Percentiles rank a stretch among this genome's conserved stretches.
Conservation (phyloP, 139 green algal species). For the Pycnococcus provasolii region DNA sequence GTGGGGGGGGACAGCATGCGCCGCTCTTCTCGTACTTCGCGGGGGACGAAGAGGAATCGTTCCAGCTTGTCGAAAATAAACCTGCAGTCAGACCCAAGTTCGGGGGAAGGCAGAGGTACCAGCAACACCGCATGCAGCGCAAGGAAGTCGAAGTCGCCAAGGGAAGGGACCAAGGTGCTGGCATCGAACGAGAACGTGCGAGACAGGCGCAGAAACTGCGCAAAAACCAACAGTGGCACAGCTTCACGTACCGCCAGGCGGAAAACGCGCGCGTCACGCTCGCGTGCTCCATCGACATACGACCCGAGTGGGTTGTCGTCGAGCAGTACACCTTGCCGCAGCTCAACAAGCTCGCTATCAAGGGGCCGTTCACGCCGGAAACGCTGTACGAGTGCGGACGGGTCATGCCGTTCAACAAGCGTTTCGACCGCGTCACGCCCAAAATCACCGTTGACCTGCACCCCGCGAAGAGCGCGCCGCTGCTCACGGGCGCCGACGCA, state of each 20-base stretch:
- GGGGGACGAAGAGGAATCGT: conserved; percentile 88
- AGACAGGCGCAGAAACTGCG: conserved; percentile 44
- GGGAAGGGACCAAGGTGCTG: conserved; percentile 30
- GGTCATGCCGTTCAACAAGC: conserved; percentile 16
- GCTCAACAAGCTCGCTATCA: conserved; percentile 67
- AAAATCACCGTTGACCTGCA: conserved; percentile 60
- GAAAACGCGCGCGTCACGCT: conserved; percentile 50
- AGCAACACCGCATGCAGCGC: conserved; percentile 38
- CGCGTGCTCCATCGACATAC: conserved; percentile 73
- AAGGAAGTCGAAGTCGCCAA: conserved; percentile 22
- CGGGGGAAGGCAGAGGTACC: conserved; percentile 43
- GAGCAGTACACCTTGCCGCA: conserved; percentile 78
- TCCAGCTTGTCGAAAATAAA: conserved; percentile 89
- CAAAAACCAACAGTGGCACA: conserved; percentile 38
- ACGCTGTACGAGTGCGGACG: conserved; percentile 1
- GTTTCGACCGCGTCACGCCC: conserved; percentile 72
- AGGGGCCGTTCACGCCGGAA: background rate
- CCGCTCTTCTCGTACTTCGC: conserved; percentile 90
- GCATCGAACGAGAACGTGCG: conserved; percentile 37
- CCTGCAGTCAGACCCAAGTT: conserved; percentile 30
- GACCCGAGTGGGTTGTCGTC: conserved; percentile 82
- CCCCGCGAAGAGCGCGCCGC: conserved; percentile 48
- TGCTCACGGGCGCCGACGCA: conserved; percentile 57
- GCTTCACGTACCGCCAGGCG: conserved; percentile 37
- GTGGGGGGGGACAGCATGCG: conserved; percentile 29